Base-by-base conservation (phyloP, 352 stramenopile genomes). In the Globisporangium splendens region DNA sequence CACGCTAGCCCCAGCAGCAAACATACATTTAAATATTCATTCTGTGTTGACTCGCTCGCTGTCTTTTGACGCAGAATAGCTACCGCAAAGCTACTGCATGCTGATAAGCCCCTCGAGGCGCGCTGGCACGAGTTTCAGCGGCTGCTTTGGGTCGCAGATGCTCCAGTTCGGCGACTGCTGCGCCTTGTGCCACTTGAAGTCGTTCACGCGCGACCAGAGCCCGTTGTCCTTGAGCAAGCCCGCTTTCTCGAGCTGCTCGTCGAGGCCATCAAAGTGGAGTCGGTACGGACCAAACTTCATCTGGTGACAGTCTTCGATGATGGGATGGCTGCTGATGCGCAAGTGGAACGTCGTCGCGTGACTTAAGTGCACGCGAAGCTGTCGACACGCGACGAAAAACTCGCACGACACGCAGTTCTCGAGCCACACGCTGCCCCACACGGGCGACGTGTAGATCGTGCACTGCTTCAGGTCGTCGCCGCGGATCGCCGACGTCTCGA, bases 181-280 rank as follows among this genome's bases (percentile, higher is more conserved):
- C 48, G 79, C 59, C 38, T 86, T 80, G 56, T 95, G 87, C 89
- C 89, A 97, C 69, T 96, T 95, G 68, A 97, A 97, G 62, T 97
- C 89, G 55, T 97, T 93, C 51, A 97, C 89, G 54, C 96, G 88
- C 14, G 80, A 71, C 86, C 86, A 97, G 5, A 95, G 66, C 0
- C 79, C 79, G 20, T 65, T 75, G 53, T 91, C 76, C 44, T 75
- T 75, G 4, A 50, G 52, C 50, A 95, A 61, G 0, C 76, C 73
- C 22, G 83, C 62, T 20, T 55, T 68, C 47, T 89, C 67, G 3
- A 96, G 63, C 51, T 94, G 87, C 22, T 71, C 54, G 24, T 77
- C 69, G 0, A 94, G 67, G 0, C 69, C 80, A 0, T 79, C 54
- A 55, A 94, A 96, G 3, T 68, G 50, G 28, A 96, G 57, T 15